Conservation (phyloP, 139 green algal species). For the Gonium pectorale region DNA sequence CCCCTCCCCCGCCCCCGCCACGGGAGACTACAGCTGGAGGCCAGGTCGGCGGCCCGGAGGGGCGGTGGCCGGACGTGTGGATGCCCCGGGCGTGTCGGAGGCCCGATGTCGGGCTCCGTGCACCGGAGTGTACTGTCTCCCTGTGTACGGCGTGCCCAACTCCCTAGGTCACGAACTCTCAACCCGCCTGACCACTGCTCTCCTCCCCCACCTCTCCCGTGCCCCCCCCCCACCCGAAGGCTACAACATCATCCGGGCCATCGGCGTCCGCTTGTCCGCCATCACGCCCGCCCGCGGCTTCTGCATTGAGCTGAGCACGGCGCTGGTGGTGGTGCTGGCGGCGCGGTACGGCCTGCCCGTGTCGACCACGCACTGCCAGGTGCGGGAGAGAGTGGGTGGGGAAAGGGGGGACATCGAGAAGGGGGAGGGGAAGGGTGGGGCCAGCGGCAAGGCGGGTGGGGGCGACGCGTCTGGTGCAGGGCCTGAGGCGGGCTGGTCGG, state of each 20-base stretch:
- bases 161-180: not conserved
- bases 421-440: not conserved
- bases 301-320: constrained; percentile 71
- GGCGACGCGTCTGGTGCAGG: not conserved
- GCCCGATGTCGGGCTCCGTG: no score
- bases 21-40: no score
- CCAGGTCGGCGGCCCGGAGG: no score
- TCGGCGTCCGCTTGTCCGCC: constrained; percentile 49
- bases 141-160: not conserved
- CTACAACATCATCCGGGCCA: constrained; percentile 66
- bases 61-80: no score
- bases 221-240: no score
- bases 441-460: not conserved
- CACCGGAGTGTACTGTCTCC: not conserved
- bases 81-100: no score
- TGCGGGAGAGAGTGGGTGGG: not conserved
- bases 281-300: constrained; percentile 76
- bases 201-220: not conserved
- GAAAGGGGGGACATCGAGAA: not conserved
- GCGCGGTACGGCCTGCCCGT: constrained; percentile 61
- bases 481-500: no score
- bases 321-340: constrained; percentile 65
- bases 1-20: no score
- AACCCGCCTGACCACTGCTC: not conserved
- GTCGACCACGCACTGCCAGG: constrained; percentile 68